Conservation (phyloP, 1,139 yeast genomes). For the Magnusiomyces ingens region DNA sequence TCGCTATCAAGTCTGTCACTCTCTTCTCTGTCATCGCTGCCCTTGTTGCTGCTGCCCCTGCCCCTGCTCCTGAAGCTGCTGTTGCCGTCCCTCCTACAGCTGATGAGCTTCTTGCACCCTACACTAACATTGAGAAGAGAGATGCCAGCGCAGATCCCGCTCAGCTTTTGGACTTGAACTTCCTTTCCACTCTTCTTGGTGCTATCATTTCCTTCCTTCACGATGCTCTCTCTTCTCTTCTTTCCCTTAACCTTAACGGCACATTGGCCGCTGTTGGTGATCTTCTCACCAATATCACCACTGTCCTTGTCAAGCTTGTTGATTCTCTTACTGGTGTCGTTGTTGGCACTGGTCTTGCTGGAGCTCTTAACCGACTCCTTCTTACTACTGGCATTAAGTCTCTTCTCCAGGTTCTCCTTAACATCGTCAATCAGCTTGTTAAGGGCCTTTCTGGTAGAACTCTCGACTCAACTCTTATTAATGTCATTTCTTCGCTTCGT, state of each 20-base stretch:
- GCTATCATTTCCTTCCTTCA: neutral
- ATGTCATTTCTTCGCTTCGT: neutral
- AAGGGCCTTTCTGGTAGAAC: neutral
- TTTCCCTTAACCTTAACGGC: neutral
- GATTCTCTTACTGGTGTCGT: neutral
- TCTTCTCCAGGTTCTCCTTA: slow-evolving; percentile 1
- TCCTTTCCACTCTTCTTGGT: slow-evolving; percentile 1
- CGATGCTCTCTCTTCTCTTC: neutral
- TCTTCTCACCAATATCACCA: slow-evolving; percentile 3
- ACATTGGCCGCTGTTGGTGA: neutral
- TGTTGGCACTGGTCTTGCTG: slow-evolving; percentile 1
- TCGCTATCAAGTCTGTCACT: slow-evolving; percentile 11
- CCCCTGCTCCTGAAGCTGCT: slow-evolving; percentile 3
- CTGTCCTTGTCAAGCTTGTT: slow-evolving; percentile 2
- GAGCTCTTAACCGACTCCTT: slow-evolving; percentile 1
- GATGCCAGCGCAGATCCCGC: neutral
- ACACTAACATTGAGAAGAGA: neutral
- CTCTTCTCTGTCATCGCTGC: slow-evolving; percentile 1
- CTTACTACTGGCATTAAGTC: slow-evolving; percentile 5
- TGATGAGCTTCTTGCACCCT: neutral
- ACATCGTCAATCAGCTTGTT: slow-evolving; percentile 1
- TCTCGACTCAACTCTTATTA: neutral
- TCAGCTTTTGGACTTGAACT: neutral
- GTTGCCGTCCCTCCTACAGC: neutral
- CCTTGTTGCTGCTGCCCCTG: slow-evolving; percentile 5